These are phyloP conservation scores for Cenchrus fungigraminus DNA, from an alignment of 176 grass and related monocot genomes.

Conservation along the genomic window DNA sequence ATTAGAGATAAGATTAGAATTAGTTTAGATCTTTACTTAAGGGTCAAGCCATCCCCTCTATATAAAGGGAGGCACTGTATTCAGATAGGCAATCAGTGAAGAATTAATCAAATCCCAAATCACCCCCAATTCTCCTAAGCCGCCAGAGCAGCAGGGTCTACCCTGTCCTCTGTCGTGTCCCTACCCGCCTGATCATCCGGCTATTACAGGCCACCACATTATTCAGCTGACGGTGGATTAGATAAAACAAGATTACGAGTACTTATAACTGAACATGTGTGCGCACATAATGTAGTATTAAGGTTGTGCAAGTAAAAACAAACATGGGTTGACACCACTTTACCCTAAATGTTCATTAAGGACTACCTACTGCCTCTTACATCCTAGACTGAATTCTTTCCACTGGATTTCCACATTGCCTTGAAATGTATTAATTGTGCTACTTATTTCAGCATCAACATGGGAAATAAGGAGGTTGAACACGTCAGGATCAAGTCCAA, in stretches of 20 bases:
- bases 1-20: too few species aligned
- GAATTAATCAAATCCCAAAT: too few species aligned
- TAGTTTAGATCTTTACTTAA: too few species aligned
- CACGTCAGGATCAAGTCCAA: constrained; percentile 50
- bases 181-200: too few species aligned
- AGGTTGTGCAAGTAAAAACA: constrained; percentile 24
- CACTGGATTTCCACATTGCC: constrained; percentile 12
- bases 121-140: too few species aligned
- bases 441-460: constrained; percentile 73
- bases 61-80: too few species aligned
- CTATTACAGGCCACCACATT: background rate
- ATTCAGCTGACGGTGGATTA: background rate
- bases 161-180: too few species aligned
- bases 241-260: background rate
- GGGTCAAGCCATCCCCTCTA: too few species aligned
- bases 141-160: too few species aligned
- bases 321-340: background rate
- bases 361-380: background rate
- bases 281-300: background rate
- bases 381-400: background rate
- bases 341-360: constrained; percentile 23
- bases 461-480: constrained; percentile 90
- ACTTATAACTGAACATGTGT: background rate
- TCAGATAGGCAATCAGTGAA: too few species aligned
- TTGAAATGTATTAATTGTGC: constrained; percentile 13